Evolutionary conservation across 805 yeast genomes (phyloP), one percentile per base, ranked within the genome.

Genomic region (Sugiyamaella smithiae): DNA sequence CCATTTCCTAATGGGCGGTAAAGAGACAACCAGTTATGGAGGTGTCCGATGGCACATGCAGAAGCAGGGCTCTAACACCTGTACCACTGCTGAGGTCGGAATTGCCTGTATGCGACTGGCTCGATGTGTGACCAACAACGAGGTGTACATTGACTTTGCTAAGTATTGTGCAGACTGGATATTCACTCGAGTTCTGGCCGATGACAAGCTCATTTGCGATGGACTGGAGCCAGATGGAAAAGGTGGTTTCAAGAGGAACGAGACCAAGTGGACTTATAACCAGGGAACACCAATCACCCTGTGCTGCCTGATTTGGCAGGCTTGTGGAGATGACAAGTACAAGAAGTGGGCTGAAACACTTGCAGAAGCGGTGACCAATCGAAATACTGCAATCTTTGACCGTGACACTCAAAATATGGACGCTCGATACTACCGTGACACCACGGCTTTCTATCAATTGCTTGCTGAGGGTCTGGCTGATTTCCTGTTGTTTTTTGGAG

Each of bases 31-130:
- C 57, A 67, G 72, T 17, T 71, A 73, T 45, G 86, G 88, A 28
- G 90, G 88, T 9, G 74, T 82, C 54, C 65, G 73, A 52, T 84
- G 90, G 89, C 88, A 84, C 59, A 67, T 81, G 9, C 68, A 71
- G 40, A 80, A 80, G 65, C 64, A 73, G 24, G 83, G 82, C 53
- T 70, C 82, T 58, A 78, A 81, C 58, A 73, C 88, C 9, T 82
- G 85, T 56, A 80, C 86, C 29, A 80, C 85, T 1, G 81, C 84
- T 7, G 86, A 83, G 58, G 75, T 75, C 20, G 88, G 88, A 3
- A 71, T 80, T 59, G 81, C 81, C 4, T 77, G 81, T 53, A 69
- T 82, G 52, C 76, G 79, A 61, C 64, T 81, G 45, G 78, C 85
- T 32, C 71, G 69, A 54, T 76, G 73, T 56, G 70, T 78, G 28